Conservation (phyloP, 148 eudicot genomes). For the Drosera capensis region DNA sequence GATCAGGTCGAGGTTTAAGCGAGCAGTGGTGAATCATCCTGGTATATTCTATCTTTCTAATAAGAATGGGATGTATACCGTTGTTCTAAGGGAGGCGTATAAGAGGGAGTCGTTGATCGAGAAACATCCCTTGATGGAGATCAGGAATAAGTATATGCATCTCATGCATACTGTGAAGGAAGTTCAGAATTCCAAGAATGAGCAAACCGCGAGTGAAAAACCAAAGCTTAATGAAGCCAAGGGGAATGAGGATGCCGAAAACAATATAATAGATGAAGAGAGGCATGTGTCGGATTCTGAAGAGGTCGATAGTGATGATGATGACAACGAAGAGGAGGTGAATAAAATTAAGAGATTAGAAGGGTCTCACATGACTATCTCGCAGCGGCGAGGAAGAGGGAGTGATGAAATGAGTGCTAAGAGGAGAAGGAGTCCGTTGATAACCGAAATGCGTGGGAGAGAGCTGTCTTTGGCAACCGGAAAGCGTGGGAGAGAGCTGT, state of each 20-base stretch:
- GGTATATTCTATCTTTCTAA: conserved; percentile 81
- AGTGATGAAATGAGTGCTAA: too few relatives aligned
- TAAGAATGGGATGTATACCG: conserved; percentile 56
- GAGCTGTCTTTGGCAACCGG: too few relatives aligned
- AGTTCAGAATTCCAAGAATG: conserved; percentile 24
- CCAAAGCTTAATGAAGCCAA: conserved; percentile 11
- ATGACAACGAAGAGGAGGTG: conserved; percentile 11
- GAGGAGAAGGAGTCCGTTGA: too few relatives aligned
- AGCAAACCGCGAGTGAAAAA: conserved; percentile 7
- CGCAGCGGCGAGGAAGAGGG: conserved; percentile 13
- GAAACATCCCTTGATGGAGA: conserved; percentile 44
- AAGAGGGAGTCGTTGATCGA: conserved; percentile 60
- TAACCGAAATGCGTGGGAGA: too few relatives aligned
- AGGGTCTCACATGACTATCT: conserved; percentile 3
- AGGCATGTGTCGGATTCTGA: conserved; percentile 22
- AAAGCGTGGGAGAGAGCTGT: too few relatives aligned
- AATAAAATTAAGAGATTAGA: conserved; percentile 8
- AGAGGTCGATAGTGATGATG: conserved; percentile 24
- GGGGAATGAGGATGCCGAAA: conserved; percentile 12
- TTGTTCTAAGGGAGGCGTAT: conserved; percentile 69
- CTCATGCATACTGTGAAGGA: conserved; percentile 52
- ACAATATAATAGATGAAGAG: conserved; percentile 16
- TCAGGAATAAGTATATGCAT: conserved; percentile 62
- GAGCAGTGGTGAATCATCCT: conserved; percentile 67
- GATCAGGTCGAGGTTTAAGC: conserved; percentile 55